These are phyloP conservation scores for Aspergillus incahuasiensis DNA, from an alignment of 495 filamentous ascomycete species.

Conservation along the genomic window DNA sequence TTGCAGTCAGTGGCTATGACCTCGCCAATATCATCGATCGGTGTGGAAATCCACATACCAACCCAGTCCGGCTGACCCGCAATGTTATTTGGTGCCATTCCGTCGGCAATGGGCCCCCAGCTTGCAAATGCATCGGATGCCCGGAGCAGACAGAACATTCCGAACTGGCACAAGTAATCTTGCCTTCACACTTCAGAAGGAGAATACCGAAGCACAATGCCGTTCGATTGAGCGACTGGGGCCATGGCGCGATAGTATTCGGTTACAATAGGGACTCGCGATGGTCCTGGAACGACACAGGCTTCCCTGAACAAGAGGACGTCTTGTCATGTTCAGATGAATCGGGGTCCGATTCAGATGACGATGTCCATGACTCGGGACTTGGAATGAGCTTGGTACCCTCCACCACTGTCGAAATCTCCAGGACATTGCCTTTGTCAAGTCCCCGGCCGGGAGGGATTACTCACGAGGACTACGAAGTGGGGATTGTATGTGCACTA, in stretches of 20 bases:
- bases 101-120: background rate
- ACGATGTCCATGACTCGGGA: too few relatives aligned
- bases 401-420: background rate
- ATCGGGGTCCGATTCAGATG: too few relatives aligned
- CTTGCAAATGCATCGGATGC: background rate
- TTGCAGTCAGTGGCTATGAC: slow-evolving; percentile 22
- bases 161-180: background rate
- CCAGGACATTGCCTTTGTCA: background rate
- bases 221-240: background rate
- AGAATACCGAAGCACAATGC: background rate
- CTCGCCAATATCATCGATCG: slow-evolving; percentile 24
- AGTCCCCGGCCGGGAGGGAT: background rate
- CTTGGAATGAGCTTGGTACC: too few relatives aligned
- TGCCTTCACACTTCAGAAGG: background rate
- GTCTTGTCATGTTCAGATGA: too few relatives aligned
- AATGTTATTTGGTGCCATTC: background rate
- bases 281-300: background rate
- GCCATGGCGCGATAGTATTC: slow-evolving; percentile 5
- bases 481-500: slow-evolving; percentile 34
- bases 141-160: background rate
- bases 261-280: background rate
- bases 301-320: background rate
- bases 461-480: slow-evolving; percentile 19
- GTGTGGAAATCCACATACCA: slow-evolving; percentile 1
- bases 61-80: background rate